phyloP scores from a whole-genome alignment of 192 early-diverging fungal species.

The Cetraspora pellucida region DNA sequence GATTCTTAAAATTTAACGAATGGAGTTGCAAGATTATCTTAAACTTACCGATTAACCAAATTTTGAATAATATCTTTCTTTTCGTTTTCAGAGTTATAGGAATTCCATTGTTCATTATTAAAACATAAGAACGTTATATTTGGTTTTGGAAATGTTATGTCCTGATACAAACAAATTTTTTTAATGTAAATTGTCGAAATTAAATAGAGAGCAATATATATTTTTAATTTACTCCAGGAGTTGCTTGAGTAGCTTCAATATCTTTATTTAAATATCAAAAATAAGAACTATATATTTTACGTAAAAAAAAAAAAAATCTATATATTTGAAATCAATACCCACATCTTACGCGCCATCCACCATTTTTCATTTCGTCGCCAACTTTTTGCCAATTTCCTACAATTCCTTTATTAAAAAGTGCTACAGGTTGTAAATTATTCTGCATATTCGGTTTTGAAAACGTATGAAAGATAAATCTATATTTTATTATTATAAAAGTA shows the following conservation, averaged over 20 bases:
- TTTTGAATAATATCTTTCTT: background rate
- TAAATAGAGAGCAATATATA: background rate
- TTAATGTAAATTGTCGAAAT: background rate
- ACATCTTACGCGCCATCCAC: conserved; percentile 29
- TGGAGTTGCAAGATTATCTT: background rate
- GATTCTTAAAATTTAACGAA: background rate
- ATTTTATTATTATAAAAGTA: too few species aligned
- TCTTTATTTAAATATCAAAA: background rate
- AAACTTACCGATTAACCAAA: conserved; percentile 7
- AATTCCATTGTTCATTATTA: background rate
- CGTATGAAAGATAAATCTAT: too few species aligned
- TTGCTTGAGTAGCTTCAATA: conserved; percentile 17
- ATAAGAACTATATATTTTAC: background rate
- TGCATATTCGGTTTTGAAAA: background rate
- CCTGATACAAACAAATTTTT: background rate
- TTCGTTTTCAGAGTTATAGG: background rate
- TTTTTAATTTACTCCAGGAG: conserved; percentile 19
- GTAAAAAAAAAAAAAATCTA: background rate
- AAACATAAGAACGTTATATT: conserved; percentile 31
- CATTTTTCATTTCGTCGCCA: conserved; percentile 24
- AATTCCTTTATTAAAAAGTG: conserved; percentile 27
- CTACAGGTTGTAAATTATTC: background rate
- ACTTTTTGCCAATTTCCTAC: background rate
- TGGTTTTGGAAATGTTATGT: conserved; percentile 28
- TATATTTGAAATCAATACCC: background rate